Evolutionary conservation across 208 protist genomes (phyloP), one percentile per base, ranked within the genome.

Genomic region (Acanthamoeba triangularis): DNA sequence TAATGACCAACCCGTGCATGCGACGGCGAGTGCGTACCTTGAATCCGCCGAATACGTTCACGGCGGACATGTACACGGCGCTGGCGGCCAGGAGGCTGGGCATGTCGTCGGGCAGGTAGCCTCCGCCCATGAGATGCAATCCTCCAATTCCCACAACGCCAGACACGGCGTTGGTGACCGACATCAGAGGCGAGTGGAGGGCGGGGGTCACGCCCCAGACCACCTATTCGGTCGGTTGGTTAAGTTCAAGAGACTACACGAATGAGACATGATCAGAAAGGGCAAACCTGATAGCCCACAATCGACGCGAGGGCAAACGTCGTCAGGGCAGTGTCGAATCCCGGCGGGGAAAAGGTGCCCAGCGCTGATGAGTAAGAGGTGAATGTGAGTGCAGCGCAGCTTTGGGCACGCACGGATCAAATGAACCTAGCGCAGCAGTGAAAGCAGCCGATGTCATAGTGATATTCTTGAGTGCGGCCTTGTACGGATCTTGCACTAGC

Each of bases 1-100:
- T n/a, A 14, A 91, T 4, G 84, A n/a, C n/a, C n/a, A n/a, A 65
- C 25, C 52, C n/a, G n/a, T 20, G 20, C 52, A 56, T 14, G 16
- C 52, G 78, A 25, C 47, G 2, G 30, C 61, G 11, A 85, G 28
- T 13, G 3, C 85, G 13, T 69, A 99, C 97, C 63, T 98, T 91
- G 95, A 99, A 99, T 54, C 99, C 99, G 95, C 98, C 98, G 74
- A 90, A 93, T n/a, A 99, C 97, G 97, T 99, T 99, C 47, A 99
- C 95, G 25, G 95, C 91, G 11, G 98, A 96, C 35, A 99, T 87
- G 56, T 97, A 92, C 1, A 99, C 97, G 16, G 98, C 97, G 13
- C 67, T 61, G 3, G 98, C 82, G 44, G 96, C 98, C 7, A 99
- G 95, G 20, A 96, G 6, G n/a, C 91, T 78, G 11, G 96, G 67